These are phyloP conservation scores for Pyrenopolyporus hunteri DNA, from an alignment of 495 filamentous ascomycete genomes.

Conservation along the genomic window DNA sequence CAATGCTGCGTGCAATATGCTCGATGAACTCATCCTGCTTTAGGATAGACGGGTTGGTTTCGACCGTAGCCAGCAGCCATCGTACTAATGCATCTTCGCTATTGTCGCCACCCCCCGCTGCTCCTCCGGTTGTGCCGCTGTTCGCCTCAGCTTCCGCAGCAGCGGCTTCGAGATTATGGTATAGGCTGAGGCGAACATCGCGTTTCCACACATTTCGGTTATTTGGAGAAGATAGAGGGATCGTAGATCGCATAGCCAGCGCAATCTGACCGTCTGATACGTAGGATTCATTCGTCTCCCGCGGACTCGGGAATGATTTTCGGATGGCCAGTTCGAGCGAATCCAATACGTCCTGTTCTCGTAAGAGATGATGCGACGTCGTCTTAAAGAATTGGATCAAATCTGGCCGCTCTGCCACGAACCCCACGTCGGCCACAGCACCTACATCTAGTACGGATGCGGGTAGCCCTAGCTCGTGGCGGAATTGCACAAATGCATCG, in stretches of 20 bases:
- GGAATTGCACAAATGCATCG: constrained; percentile 47
- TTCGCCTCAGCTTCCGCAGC: neutral
- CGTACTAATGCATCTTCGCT: no score
- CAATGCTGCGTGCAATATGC: no score
- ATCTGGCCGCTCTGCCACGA: constrained; percentile 16
- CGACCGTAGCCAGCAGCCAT: no score
- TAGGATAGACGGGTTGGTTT: no score
- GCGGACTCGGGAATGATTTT: neutral
- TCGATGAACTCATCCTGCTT: no score
- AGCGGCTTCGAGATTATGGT: neutral
- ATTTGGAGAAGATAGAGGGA: neutral
- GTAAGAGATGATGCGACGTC: neutral
- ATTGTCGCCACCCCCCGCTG: no score
- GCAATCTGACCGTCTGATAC: neutral
- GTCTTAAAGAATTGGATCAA: neutral
- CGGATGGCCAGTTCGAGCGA: constrained; percentile 13
- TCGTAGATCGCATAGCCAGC: neutral
- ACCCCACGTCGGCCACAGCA: constrained; percentile 42
- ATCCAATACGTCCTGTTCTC: constrained; percentile 17
- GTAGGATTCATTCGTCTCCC: neutral
- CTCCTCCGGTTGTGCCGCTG: neutral
- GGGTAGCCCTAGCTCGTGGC: constrained; percentile 32
- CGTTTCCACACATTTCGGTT: neutral
- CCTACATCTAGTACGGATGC: constrained; percentile 46
- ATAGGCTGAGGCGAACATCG: neutral